Percentiles rank a stretch among this genome's conserved stretches.
These are phyloP conservation scores for Cicer cuneatum DNA, from an alignment of 306 rosid species.

Conservation along the genomic window DNA sequence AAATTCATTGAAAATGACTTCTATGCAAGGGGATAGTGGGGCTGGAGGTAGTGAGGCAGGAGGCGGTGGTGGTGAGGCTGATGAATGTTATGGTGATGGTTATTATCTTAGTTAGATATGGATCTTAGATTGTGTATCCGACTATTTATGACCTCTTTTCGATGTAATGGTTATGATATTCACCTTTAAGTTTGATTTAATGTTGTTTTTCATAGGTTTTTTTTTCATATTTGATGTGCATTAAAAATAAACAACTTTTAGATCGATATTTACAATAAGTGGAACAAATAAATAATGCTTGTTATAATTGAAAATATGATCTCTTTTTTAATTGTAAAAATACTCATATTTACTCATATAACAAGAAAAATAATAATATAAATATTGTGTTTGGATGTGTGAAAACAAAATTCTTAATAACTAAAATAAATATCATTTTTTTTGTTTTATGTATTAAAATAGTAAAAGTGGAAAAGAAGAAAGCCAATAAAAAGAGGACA, in stretches of 20 bases:
- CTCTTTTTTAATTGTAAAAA: neutral
- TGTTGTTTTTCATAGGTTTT: neutral
- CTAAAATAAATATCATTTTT: neutral
- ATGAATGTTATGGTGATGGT: conserved; percentile 2
- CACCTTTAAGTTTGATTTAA: neutral
- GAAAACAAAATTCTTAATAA: neutral
- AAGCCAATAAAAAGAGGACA: conserved; percentile 10
- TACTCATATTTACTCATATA: neutral
- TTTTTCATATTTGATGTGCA: neutral
- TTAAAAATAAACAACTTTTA: neutral
- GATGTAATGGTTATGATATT: neutral
- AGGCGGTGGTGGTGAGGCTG: neutral
- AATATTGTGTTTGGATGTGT: neutral
- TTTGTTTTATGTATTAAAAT: neutral
- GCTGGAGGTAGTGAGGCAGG: neutral
- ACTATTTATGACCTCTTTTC: neutral
- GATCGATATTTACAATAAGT: neutral
- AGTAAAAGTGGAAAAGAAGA: neutral
- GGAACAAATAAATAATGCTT: neutral
- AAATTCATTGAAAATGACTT: neutral
- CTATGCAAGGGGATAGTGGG: neutral
- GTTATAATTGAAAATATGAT: neutral
- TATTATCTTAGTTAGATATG: neutral
- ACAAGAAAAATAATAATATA: neutral
- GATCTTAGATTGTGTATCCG: neutral